Conservation (phyloP, 768 basidiomycete species). For the Boletus subparvulus region DNA sequence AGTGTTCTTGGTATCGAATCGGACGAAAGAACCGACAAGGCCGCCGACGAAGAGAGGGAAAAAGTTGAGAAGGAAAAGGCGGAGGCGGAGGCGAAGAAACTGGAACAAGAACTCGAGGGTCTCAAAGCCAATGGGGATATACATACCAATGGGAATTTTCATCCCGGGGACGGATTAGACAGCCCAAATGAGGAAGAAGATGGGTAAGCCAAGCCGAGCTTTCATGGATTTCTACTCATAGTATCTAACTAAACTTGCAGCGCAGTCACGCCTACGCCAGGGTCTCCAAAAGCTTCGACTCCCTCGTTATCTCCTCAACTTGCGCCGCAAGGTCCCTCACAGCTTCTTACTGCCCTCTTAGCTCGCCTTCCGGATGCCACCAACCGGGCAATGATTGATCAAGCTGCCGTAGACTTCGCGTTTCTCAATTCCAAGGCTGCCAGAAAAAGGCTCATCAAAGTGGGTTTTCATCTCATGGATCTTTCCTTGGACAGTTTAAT, state of each 20-base stretch:
- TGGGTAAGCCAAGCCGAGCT: conserved; percentile 18
- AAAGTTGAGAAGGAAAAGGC: conserved; percentile 55
- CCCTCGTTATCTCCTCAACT: conserved; percentile 68
- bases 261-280: conserved; percentile 61
- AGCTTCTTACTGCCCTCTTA: conserved; percentile 86
- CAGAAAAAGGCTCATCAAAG: conserved; percentile 86
- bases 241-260: conserved; percentile 41
- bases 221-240: background rate
- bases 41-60: conserved; percentile 43
- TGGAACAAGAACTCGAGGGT: conserved; percentile 76
- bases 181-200: conserved; percentile 31
- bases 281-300: conserved; percentile 60
- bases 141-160: conserved; percentile 21
- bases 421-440: conserved; percentile 97
- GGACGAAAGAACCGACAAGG: conserved; percentile 41
- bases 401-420: conserved; percentile 93
- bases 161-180: conserved; percentile 6
- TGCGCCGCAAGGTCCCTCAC: conserved; percentile 87
- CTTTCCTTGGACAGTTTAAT: conserved; percentile 6
- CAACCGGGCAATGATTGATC: conserved; percentile 85
- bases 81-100: conserved; percentile 65
- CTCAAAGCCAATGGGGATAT: conserved; percentile 42
- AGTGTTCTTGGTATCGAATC: conserved; percentile 74
- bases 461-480: conserved; percentile 30
- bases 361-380: conserved; percentile 93